Percentiles rank a stretch among this genome's conserved stretches.
Conservation (phyloP, 805 yeast species). For the Kodamaea kakaduensis region DNA sequence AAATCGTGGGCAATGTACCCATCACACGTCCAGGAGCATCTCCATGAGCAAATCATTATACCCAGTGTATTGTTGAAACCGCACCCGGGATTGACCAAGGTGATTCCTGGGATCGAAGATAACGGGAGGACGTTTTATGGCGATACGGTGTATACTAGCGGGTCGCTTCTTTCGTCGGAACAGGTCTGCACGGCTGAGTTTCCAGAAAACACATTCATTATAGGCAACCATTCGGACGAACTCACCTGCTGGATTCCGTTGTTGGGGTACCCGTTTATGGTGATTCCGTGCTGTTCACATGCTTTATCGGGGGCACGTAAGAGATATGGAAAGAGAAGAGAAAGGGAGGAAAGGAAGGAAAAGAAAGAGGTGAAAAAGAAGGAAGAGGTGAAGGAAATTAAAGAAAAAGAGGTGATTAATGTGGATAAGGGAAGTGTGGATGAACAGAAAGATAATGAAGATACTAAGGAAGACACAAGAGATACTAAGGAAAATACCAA, state of each 20-base stretch:
- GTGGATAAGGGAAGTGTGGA: constrained; percentile 5
- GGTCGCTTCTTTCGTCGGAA: constrained; percentile 47
- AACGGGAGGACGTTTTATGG: constrained; percentile 52
- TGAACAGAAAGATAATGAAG: constrained; percentile 1
- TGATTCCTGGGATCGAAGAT: constrained; percentile 52
- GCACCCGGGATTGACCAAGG: constrained; percentile 54
- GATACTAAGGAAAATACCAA: too few species aligned
- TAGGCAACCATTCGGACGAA: constrained; percentile 95
- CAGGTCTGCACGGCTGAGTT: constrained; percentile 56
- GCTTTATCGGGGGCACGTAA: constrained; percentile 70
- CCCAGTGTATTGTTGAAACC: constrained; percentile 72
- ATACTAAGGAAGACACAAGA: too few species aligned
- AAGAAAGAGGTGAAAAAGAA: too few species aligned
- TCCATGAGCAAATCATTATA: constrained; percentile 77
- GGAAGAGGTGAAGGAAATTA: too few species aligned
- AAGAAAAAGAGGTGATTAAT: constrained; percentile 4
- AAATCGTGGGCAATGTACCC: constrained; percentile 86
- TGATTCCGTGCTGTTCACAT: constrained; percentile 94
- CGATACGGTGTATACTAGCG: constrained; percentile 33
- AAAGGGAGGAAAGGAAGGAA: constrained; percentile 8
- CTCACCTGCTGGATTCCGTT: constrained; percentile 94
- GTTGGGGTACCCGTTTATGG: constrained; percentile 80
- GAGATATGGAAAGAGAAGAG: constrained; percentile 51
- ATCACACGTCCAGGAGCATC: constrained; percentile 47
- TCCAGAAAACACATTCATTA: constrained; percentile 68